Conservation (phyloP, 306 rosid species). For the Carpinus fangiana region DNA sequence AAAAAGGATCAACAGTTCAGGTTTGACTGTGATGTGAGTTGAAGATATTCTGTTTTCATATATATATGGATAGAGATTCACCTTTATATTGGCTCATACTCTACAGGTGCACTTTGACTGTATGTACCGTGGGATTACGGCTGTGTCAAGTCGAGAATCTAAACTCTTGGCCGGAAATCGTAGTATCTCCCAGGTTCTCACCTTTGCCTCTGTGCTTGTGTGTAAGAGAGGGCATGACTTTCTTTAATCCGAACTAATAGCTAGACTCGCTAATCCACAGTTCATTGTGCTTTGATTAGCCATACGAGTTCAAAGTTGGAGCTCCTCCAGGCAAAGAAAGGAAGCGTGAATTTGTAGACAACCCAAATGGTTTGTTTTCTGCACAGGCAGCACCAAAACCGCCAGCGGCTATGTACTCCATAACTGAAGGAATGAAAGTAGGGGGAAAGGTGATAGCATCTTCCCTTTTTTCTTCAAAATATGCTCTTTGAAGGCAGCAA, state of each 20-base stretch:
- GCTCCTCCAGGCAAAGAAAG: slow-evolving; percentile 90
- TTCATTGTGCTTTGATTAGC: slow-evolving; percentile 50
- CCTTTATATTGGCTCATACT: slow-evolving; percentile 13
- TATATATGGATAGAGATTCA: neutral
- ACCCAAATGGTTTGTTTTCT: slow-evolving; percentile 88
- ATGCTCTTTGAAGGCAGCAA: neutral
- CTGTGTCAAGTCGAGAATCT: slow-evolving; percentile 87
- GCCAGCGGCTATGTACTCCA: slow-evolving; percentile 74
- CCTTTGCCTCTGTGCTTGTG: slow-evolving; percentile 14
- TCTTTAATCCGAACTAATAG: neutral
- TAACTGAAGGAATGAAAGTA: slow-evolving; percentile 83
- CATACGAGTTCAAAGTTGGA: slow-evolving; percentile 86
- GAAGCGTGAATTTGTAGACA: slow-evolving; percentile 88
- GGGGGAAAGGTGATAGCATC: slow-evolving; percentile 73
- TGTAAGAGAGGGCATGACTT: neutral
- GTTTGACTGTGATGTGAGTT: slow-evolving; percentile 29
- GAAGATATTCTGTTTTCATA: neutral
- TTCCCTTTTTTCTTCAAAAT: neutral
- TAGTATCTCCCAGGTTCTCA: slow-evolving; percentile 70
- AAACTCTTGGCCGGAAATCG: slow-evolving; percentile 94
- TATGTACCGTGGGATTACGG: slow-evolving; percentile 77
- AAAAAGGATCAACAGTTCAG: slow-evolving; percentile 78
- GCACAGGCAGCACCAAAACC: slow-evolving; percentile 99
- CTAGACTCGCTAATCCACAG: slow-evolving; percentile 18
- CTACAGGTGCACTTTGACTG: slow-evolving; percentile 91